These are phyloP conservation scores for Skeletonema potamos DNA, from an alignment of 108 stramenopile species.

Conservation along the genomic window DNA sequence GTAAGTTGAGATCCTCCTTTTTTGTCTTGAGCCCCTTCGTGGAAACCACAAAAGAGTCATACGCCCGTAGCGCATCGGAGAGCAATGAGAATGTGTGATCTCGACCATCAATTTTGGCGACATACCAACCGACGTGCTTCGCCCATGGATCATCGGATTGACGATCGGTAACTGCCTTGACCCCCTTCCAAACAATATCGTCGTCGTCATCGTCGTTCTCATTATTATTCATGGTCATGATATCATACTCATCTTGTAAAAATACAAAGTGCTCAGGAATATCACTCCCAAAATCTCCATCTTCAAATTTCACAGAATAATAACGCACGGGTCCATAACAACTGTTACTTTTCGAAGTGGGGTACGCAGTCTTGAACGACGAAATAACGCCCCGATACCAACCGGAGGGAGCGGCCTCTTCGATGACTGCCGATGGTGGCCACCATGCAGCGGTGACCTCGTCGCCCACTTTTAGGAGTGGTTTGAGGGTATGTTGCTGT, in stretches of 20 bases:
- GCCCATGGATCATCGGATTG: constrained; percentile 16
- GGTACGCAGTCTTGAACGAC: neutral
- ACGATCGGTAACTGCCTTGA: constrained; percentile 2
- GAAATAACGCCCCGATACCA: neutral
- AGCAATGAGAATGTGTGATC: constrained; percentile 7
- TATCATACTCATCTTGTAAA: constrained; percentile 3
- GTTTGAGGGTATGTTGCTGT: constrained; percentile 1
- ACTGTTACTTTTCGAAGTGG: neutral
- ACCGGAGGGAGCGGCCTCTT: neutral
- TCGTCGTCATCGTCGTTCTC: neutral
- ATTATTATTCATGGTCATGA: neutral
- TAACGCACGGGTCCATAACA: constrained; percentile 2
- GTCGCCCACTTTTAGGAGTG: constrained; percentile 3
- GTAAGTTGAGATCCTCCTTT: constrained; percentile 6
- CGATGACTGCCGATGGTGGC: neutral
- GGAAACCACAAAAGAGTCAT: constrained; percentile 2
- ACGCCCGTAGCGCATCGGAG: constrained; percentile 2
- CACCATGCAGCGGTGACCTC: constrained; percentile 19
- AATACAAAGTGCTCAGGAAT: constrained; percentile 8
- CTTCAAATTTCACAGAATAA: constrained; percentile 9
- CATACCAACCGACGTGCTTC: constrained; percentile 25
- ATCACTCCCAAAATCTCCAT: neutral
- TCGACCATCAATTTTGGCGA: constrained; percentile 11
- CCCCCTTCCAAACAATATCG: constrained; percentile 16
- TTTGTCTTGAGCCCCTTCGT: constrained; percentile 4